Percentiles rank a stretch among this genome's conserved stretches.
Conservation (phyloP, 2,329 filamentous ascomycete species). For the Penicillium sp. region DNA sequence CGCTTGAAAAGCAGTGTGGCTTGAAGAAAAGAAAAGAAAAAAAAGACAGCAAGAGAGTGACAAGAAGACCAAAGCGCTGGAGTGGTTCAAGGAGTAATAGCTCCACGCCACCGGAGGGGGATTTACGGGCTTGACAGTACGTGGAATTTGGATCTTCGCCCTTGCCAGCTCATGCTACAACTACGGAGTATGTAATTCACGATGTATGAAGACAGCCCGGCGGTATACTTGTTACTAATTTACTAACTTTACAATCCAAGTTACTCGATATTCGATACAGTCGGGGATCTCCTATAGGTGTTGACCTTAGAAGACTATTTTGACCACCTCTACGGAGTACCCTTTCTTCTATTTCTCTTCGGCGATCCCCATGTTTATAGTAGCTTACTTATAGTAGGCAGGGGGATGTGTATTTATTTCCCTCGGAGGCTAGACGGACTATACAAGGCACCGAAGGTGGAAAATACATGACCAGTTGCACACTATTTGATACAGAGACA, state of each 20-base stretch:
- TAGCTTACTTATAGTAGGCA: not conserved
- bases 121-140: conserved; percentile 7
- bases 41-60: not conserved
- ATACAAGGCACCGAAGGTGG: too few relatives aligned
- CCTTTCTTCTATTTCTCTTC: not conserved
- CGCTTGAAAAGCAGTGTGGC: not conserved
- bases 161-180: not conserved
- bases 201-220: not conserved
- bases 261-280: not conserved
- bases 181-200: not conserved
- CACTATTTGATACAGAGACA: not conserved
- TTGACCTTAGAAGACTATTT: not conserved
- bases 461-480: too few relatives aligned
- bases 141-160: conserved; percentile 6
- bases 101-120: conserved; percentile 8
- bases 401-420: not conserved
- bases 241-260: not conserved
- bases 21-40: not conserved
- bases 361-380: not conserved
- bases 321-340: not conserved
- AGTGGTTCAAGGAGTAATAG: not conserved
- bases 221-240: not conserved
- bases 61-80: conserved; percentile 3
- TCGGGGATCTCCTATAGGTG: not conserved
- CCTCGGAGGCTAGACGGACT: too few relatives aligned